These are phyloP conservation scores for Acacia confusa DNA, from an alignment of 306 rosid genomes.

Conservation along the genomic window DNA sequence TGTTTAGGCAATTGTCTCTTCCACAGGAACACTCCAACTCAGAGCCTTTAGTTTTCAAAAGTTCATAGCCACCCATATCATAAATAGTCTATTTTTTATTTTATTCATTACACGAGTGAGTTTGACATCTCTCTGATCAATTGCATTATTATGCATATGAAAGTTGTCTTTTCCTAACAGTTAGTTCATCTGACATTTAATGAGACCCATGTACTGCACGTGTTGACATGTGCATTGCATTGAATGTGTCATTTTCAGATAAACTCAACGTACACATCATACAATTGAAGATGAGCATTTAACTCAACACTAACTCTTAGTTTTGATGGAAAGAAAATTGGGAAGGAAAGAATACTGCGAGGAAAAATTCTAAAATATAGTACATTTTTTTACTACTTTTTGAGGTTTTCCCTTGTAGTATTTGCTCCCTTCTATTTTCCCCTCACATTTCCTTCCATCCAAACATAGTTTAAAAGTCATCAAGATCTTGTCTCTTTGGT, in stretches of 20 bases:
- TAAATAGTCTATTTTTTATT: background rate
- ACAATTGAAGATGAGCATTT: background rate
- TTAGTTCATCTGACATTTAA: background rate
- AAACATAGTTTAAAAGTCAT: no score
- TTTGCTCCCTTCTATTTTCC: no score
- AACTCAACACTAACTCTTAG: background rate
- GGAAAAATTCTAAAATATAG: no score
- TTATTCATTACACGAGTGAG: constrained; percentile 2
- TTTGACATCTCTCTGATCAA: background rate
- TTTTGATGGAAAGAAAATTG: no score
- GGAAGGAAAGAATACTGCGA: no score
- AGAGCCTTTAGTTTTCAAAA: background rate
- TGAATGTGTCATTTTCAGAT: background rate
- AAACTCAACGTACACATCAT: background rate
- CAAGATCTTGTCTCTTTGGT: no score
- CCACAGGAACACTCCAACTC: background rate
- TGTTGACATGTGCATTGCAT: background rate
- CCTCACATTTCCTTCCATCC: no score
- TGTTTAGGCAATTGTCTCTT: background rate
- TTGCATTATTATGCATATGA: background rate
- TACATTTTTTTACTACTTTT: no score
- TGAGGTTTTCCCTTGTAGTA: no score
- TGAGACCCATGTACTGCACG: background rate
- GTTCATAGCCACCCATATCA: background rate
- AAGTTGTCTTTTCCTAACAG: background rate